Evolutionary conservation across 2,329 filamentous ascomycete species (phyloP), one percentile per base, ranked within the genome.

Genomic region (Trichoderma aggressivum): DNA sequence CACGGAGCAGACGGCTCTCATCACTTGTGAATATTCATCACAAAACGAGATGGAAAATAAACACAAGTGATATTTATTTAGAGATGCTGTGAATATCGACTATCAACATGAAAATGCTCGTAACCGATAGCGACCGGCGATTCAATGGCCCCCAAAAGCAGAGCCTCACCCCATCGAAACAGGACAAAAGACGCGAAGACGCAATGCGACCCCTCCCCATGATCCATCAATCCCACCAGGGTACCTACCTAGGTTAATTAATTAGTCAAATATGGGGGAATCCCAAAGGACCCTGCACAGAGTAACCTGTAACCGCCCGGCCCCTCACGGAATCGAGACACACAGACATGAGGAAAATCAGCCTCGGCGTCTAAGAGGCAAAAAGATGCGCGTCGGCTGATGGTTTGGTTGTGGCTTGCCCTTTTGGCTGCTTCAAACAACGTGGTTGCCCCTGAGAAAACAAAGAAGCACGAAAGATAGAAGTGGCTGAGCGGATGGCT

Each of bases 401-500:
- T 69, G 16, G 36, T 50, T 32, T 39, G 34, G 55, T 28, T 24
- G 53, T 58, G 53, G 32, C 64, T 67, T 24, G 34, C n/a, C 14
- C 39, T n/a, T n/a, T 2, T 43, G n/a, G 39, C 10, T 36, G 24
- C 16, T 50, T 55, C 39, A 43, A 14, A n/a, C n/a, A 34, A 60
- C 65, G 53, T 60, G 55, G 53, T 69, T 50, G 56, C 55, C 39
- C 39, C 65, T 47, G n/a, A 32, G 18, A n/a, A 39, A 18, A 24
- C 39, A 39, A 47, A 18, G 26, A 24, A 43, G 14, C 5, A 64
- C 43, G 43, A 11, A 64, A 30, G n/a, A 30, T n/a, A n/a, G 50
- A 50, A 10, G 66, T 61, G 66, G 66, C 66, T 69, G 66, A 61
- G 66, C 56, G 47, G 53, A 30, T 30, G 53, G 65, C 65, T 68